Evolutionary conservation across 352 stramenopile genomes (phyloP), one percentile per base, ranked within the genome.

Genomic region (Phytopythium chamaehyphon): DNA sequence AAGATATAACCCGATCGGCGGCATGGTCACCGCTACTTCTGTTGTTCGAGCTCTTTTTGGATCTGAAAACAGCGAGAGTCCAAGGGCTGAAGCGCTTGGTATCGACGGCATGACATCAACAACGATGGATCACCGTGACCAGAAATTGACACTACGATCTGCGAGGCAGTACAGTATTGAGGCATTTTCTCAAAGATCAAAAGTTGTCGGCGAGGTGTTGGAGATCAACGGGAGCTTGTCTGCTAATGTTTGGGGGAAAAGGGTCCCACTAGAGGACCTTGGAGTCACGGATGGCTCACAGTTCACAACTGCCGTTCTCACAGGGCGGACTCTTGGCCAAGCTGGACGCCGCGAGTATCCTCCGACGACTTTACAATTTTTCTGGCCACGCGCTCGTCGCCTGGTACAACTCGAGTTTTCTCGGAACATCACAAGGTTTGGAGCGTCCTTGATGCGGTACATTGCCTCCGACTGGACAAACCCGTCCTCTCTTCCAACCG

Each of bases 361-460:
- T 5, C 76, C 73, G 1, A 15, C 55, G 6, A 73, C 68, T 22
- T 45, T 88, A 15, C 55, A 70, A 16, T 82, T 88, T 37, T 86
- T 83, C 44, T 88, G 76, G 76, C 45, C 50, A 2, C 73, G 78
- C 22, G 31, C 64, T 7, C 67, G 56, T 1, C 74, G 76, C n/a
- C 40, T 83, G 22, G 67, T 64, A 24, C 55, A 77, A 45, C 52
- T 77, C 31, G 44, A 46, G 14, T 84, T 63, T 47, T 38, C 44
- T n/a, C 62, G 55, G 31, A 83, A 85, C 45, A 61, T 69, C 31
- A 88, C 72, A 18, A 64, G 74, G 9, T 88, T 80, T 39, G 74
- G 77, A 1, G 18, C 80, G 0, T 54, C 65, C 0, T 39, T 82
- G 24, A 73, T 83, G 72, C 74, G 74, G 14, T 88, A 85, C 43